Evolutionary conservation across 495 filamentous ascomycete species (phyloP).

Genomic region (Penicillium tannophilum): DNA sequence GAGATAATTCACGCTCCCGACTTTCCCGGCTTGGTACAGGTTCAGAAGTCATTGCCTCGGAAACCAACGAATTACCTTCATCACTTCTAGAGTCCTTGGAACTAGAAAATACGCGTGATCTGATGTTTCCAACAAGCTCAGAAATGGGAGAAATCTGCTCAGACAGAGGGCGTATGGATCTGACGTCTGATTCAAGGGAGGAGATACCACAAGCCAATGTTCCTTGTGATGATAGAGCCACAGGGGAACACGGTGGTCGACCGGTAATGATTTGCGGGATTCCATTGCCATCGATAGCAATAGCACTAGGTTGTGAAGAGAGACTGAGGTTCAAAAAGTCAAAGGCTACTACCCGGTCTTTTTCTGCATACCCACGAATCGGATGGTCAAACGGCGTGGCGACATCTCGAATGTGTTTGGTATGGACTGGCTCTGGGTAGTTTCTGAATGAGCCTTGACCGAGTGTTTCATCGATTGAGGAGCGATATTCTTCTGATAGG

Average conservation of each 20-base stretch:
- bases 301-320: slow-evolving; percentile 61
- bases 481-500: slow-evolving; percentile 40
- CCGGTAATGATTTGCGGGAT: slow-evolving; percentile 63
- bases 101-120: slow-evolving; percentile 25
- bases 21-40: slow-evolving; percentile 48
- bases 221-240: slow-evolving; percentile 49
- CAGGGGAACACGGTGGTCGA: slow-evolving; percentile 58
- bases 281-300: slow-evolving; percentile 71
- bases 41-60: slow-evolving; percentile 15
- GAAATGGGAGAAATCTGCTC: slow-evolving; percentile 34
- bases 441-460: slow-evolving; percentile 44
- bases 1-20: slow-evolving; percentile 40
- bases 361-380: slow-evolving; percentile 48
- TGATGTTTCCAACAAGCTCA: slow-evolving; percentile 33
- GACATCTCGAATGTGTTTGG: slow-evolving; percentile 52
- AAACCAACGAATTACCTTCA: slow-evolving; percentile 12
- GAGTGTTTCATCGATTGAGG: slow-evolving; percentile 42
- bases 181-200: slow-evolving; percentile 32
- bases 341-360: slow-evolving; percentile 76
- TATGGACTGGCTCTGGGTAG: slow-evolving; percentile 48
- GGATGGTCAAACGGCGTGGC: slow-evolving; percentile 47
- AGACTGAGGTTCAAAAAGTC: slow-evolving; percentile 75
- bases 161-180: slow-evolving; percentile 35
- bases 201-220: slow-evolving; percentile 38
- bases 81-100: slow-evolving; percentile 14